These are phyloP conservation scores for Teratosphaeria nubilosa DNA, from an alignment of 2,329 filamentous ascomycete species.

Conservation along the genomic window DNA sequence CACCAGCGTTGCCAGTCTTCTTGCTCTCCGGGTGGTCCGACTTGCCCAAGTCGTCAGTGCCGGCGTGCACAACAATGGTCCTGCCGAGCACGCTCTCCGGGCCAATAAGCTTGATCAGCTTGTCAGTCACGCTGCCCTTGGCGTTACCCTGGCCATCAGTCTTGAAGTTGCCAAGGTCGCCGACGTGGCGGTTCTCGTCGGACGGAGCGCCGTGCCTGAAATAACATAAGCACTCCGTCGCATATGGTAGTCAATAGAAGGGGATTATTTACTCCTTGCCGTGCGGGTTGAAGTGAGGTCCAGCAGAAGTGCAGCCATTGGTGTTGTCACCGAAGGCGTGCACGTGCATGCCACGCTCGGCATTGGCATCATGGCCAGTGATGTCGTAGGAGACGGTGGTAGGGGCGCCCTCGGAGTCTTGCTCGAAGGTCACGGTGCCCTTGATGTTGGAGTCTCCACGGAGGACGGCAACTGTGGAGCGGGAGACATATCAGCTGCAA, in stretches of 20 bases:
- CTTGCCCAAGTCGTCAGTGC: constrained; percentile 94
- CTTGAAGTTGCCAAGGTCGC: constrained; percentile 94
- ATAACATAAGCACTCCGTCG: background rate
- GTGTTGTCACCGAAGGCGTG: constrained; percentile 99
- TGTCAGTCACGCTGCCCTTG: constrained; percentile 70
- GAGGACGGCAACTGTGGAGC: constrained; percentile 73
- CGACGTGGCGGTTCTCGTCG: constrained; percentile 83
- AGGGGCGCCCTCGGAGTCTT: constrained; percentile 67
- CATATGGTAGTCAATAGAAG: too few relatives aligned
- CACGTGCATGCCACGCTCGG: constrained; percentile 95
- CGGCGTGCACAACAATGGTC: constrained; percentile 86
- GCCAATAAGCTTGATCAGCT: constrained; percentile 88
- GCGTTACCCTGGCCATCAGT: constrained; percentile 88
- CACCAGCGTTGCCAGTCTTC: constrained; percentile 95
- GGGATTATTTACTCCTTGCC: background rate
- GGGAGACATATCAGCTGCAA: background rate
- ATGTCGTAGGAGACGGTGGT: constrained; percentile 92
- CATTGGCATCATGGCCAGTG: constrained; percentile 83
- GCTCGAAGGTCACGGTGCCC: constrained; percentile 92
- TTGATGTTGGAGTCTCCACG: constrained; percentile 95
- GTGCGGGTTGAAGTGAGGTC: constrained; percentile 75
- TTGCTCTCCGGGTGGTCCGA: constrained; percentile 87
- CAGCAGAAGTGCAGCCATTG: constrained; percentile 97
- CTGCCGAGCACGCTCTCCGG: constrained; percentile 91
- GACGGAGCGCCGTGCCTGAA: constrained; percentile 69